Evolutionary conservation across 441 rosid genomes (phyloP).

Genomic region (Codiaeum variegatum): DNA sequence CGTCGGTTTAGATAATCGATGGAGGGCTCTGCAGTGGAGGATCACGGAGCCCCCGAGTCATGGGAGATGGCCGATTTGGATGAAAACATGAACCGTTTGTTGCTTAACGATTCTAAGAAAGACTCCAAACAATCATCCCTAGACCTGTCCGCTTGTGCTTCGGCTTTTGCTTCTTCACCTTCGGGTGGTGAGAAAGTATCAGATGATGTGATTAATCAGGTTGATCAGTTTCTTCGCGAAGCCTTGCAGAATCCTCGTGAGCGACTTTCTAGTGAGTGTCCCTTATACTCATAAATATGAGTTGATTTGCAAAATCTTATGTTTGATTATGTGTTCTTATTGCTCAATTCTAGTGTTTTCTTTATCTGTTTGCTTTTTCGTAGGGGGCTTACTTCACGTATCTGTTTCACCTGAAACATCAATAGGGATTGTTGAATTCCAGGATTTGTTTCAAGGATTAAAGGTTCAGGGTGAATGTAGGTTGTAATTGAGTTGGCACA

Average conservation of each 20-base stretch:
- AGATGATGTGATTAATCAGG: slow-evolving; percentile 47
- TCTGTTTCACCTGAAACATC: background rate
- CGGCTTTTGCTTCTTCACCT: slow-evolving; percentile 13
- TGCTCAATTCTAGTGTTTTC: background rate
- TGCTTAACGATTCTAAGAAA: slow-evolving; percentile 25
- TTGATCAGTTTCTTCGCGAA: slow-evolving; percentile 76
- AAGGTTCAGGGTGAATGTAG: background rate
- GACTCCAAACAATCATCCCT: background rate
- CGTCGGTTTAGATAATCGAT: slow-evolving; percentile 19
- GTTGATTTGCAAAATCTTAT: background rate
- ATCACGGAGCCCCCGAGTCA: slow-evolving; percentile 66
- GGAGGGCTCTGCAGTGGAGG: slow-evolving; percentile 76
- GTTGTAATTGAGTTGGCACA: background rate
- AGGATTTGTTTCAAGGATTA: background rate
- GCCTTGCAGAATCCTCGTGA: slow-evolving; percentile 81
- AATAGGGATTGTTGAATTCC: background rate
- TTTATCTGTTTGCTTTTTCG: background rate
- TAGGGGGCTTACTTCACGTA: background rate
- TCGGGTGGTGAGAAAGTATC: slow-evolving; percentile 26
- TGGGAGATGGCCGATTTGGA: slow-evolving; percentile 75
- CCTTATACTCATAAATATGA: background rate
- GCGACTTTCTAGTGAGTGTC: slow-evolving; percentile 59
- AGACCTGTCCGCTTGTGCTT: slow-evolving; percentile 18
- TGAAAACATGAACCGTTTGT: slow-evolving; percentile 43
- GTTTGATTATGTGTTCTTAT: background rate